Evolutionary conservation across 352 stramenopile genomes (phyloP), one percentile per base, ranked within the genome.

Genomic region (Phytophthora litchii): DNA sequence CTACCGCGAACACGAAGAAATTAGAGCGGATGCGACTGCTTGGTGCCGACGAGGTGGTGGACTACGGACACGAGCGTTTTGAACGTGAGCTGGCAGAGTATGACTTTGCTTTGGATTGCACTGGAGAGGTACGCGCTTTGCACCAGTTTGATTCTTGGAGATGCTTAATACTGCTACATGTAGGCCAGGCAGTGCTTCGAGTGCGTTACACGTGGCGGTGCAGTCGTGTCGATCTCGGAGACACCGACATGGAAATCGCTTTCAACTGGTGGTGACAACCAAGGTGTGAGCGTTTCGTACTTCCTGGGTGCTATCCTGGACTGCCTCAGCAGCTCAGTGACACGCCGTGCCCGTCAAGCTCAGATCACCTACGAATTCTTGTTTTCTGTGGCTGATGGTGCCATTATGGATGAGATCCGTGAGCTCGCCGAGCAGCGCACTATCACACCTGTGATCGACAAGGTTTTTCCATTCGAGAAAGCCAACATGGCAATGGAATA

Each of bases 71-170:
- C 25, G 70, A 91, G 14, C 67, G 56, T 0, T 94, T 91, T 50
- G 84, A 94, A 36, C 69, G 64, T 13, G 77, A 89, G 21, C 54
- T 91, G 16, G 69, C 68, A 31, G 84, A 91, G 46, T 91, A 87
- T 54, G 84, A 94, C 56, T 89, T 89, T 48, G 80, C 82, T 23
- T 45, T 94, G 20, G 84, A 94, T 53, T 90, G 78, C 67, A 92
- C 84, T 1, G 77, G 62, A 44, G 84, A 94, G 71, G 83, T 89
- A 73, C 3, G 51, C 14, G n/a, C 4, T 14, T 48, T 42, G 4
- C 11, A 32, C 19, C 19, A 50, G 16, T 12, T 20, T 45, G 3
- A 7, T 3, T 34, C 16, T 17, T 7, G 19, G 1, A 12, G 20
- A 37, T 34, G 23, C 20, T 20, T 54, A 25, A 21, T 25, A 37